Evolutionary conservation across 768 basidiomycete genomes (phyloP).

Genomic region (Phlegmacium glaucopus): DNA sequence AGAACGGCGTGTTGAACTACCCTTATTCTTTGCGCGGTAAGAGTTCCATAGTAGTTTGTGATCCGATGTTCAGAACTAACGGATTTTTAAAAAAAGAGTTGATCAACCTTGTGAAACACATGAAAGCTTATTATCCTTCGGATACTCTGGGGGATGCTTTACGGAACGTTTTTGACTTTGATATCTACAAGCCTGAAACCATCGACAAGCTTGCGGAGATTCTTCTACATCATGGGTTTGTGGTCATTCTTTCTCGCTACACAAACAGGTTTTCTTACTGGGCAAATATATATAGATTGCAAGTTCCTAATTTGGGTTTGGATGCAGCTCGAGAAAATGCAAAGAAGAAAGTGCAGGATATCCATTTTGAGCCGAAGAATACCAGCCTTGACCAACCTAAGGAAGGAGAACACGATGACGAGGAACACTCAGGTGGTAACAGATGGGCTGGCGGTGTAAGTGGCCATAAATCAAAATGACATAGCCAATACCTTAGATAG

Average conservation of each 20-base stretch:
- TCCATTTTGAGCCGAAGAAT: conserved; percentile 55
- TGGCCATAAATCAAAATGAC: background rate
- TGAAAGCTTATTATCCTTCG: conserved; percentile 46
- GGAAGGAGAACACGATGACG: conserved; percentile 59
- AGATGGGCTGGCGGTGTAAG: conserved; percentile 64
- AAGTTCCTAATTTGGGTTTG: conserved; percentile 51
- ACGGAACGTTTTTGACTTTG: conserved; percentile 69
- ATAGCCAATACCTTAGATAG: background rate
- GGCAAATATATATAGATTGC: conserved; percentile 33
- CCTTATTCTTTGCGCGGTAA: conserved; percentile 69
- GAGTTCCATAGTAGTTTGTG: background rate
- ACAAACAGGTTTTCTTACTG: background rate
- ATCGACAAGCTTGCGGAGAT: conserved; percentile 59
- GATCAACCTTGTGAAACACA: conserved; percentile 58
- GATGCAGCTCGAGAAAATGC: conserved; percentile 54
- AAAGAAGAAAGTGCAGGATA: conserved; percentile 51
- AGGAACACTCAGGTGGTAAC: conserved; percentile 61
- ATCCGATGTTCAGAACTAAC: background rate
- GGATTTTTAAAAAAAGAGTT: conserved; percentile 39
- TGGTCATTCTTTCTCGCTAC: background rate
- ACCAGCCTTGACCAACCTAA: conserved; percentile 52
- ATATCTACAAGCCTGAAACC: conserved; percentile 63
- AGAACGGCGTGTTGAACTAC: conserved; percentile 54
- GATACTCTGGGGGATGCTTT: conserved; percentile 57
- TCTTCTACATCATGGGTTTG: conserved; percentile 57